Evolutionary conservation across 2,329 filamentous ascomycete genomes (phyloP).

Genomic region (Teratosphaeria zuluensis): DNA sequence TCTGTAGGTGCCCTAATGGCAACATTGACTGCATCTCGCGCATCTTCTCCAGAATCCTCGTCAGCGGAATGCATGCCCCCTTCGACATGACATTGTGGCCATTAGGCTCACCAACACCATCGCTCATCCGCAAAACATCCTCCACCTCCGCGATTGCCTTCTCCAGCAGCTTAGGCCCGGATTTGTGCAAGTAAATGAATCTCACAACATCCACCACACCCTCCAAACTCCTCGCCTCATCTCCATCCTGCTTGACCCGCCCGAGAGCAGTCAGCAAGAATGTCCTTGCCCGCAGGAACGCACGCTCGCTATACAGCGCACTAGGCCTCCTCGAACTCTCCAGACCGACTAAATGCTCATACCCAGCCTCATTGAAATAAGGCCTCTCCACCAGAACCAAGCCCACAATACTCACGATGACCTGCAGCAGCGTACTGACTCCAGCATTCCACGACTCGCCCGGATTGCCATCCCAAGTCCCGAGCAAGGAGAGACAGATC

Average conservation of each 20-base stretch:
- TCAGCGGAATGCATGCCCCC: constrained; percentile 31
- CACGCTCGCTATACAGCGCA: constrained; percentile 22
- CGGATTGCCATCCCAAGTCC: constrained; percentile 48
- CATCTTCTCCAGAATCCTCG: constrained; percentile 30
- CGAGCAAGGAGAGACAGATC: constrained; percentile 49
- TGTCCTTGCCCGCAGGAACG: constrained; percentile 14
- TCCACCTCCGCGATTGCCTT: constrained; percentile 35
- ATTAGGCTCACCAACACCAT: constrained; percentile 27
- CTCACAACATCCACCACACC: constrained; percentile 44
- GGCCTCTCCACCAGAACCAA: constrained; percentile 45
- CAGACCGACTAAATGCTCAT: constrained; percentile 36
- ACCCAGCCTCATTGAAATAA: constrained; percentile 57
- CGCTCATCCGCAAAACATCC: constrained; percentile 32
- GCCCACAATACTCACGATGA: constrained; percentile 20
- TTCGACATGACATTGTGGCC: constrained; percentile 39
- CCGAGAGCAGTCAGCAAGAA: constrained; percentile 26
- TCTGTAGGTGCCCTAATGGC: no score
- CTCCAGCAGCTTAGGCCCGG: constrained; percentile 31
- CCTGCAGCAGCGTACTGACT: constrained; percentile 47
- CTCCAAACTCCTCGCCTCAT: constrained; percentile 13
- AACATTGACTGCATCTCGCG: constrained; percentile 15
- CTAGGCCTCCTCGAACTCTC: constrained; percentile 18
- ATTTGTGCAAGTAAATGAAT: constrained; percentile 39
- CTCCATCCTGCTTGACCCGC: constrained; percentile 14
- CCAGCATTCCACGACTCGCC: constrained; percentile 44